phyloP scores from a whole-genome alignment of 495 filamentous ascomycete species.

The Xylaria telfairii region DNA sequence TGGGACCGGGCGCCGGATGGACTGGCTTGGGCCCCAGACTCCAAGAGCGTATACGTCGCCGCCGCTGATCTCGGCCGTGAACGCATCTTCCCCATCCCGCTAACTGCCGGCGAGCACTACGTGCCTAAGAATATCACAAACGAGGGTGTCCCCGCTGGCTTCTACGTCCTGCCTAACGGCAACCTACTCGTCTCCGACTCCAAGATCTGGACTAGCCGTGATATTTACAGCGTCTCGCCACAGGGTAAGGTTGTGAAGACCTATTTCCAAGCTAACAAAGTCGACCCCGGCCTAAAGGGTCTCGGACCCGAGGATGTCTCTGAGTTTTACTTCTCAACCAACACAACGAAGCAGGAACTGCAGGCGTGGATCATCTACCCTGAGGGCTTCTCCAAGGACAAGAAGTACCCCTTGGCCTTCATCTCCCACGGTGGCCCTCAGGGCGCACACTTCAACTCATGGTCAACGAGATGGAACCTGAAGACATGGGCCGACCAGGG shows the following conservation, averaged over 20 bases:
- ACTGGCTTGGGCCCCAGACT: constrained; percentile 63
- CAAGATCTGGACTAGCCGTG: constrained; percentile 60
- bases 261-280: constrained; percentile 42
- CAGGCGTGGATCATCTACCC: constrained; percentile 75
- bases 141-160: constrained; percentile 59
- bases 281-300: constrained; percentile 55
- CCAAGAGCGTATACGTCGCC: constrained; percentile 58
- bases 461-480: constrained; percentile 78
- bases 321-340: constrained; percentile 61
- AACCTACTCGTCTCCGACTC: constrained; percentile 63
- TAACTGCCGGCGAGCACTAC: constrained; percentile 48
- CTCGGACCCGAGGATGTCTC: constrained; percentile 49
- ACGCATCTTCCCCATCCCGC: constrained; percentile 61
- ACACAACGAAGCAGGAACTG: constrained; percentile 61
- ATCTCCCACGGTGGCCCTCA: constrained; percentile 79
- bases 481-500: constrained; percentile 78
- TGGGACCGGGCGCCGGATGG: constrained; percentile 65
- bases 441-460: constrained; percentile 61
- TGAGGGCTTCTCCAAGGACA: constrained; percentile 66
- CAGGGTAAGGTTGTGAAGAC: constrained; percentile 34
- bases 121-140: constrained; percentile 60
- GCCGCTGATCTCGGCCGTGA: constrained; percentile 64
- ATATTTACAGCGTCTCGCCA: constrained; percentile 50
- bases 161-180: constrained; percentile 53
- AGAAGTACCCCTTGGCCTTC: constrained; percentile 74